Conservation (phyloP, 441 rosid genomes). For the Heliophila coronopifolia region DNA sequence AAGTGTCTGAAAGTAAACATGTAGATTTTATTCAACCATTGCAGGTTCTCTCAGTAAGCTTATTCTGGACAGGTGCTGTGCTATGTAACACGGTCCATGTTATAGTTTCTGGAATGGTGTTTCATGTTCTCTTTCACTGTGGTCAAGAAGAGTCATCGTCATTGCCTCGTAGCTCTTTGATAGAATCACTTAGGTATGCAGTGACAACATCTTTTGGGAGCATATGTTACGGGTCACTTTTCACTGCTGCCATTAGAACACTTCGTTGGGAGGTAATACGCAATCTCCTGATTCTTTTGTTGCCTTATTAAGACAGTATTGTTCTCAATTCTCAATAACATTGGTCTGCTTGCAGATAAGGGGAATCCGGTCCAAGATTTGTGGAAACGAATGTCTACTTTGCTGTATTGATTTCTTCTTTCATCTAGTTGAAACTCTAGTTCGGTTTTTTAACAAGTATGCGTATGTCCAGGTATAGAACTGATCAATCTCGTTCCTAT, state of each 20-base stretch:
- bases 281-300: not conserved
- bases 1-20: constrained; percentile 7
- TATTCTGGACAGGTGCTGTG: constrained; percentile 97
- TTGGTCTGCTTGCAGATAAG: constrained; percentile 51
- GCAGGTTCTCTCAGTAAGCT: constrained; percentile 88
- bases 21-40: constrained; percentile 19
- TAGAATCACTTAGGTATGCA: constrained; percentile 64
- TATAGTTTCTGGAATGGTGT: constrained; percentile 89
- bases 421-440: constrained; percentile 93
- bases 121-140: constrained; percentile 77
- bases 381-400: constrained; percentile 87
- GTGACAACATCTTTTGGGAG: constrained; percentile 92
- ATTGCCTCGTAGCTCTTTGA: constrained; percentile 65
- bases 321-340: not conserved
- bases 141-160: constrained; percentile 64
- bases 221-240: constrained; percentile 92
- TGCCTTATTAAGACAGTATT: not conserved
- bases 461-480: constrained; percentile 81
- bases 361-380: constrained; percentile 89
- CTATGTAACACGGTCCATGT: constrained; percentile 91
- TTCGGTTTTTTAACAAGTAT: constrained; percentile 89
- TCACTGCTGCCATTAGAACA: constrained; percentile 92
- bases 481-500: not conserved
- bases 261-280: constrained; percentile 97
- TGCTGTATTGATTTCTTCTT: constrained; percentile 90